Percentiles rank a stretch among this genome's conserved stretches.
phyloP scores from a whole-genome alignment of 495 filamentous ascomycete genomes.

The Lasiosphaeriaceae sp. region DNA sequence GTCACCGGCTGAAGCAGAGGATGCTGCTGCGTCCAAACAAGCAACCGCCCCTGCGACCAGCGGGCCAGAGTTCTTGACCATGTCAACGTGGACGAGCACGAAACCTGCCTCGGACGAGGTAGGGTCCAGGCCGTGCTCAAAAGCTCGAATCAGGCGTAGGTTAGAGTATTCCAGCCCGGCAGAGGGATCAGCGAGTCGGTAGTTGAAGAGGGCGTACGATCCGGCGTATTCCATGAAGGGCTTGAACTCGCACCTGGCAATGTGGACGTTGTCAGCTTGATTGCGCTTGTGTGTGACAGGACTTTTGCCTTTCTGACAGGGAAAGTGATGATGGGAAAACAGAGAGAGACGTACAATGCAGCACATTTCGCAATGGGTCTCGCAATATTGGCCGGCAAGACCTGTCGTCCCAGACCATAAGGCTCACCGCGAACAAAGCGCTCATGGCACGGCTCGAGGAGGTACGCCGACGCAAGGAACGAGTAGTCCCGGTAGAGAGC shows the following conservation, averaged over 20 bases:
- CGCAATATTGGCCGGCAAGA: constrained; percentile 65
- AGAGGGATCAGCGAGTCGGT: constrained; percentile 62
- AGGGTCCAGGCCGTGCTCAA: constrained; percentile 81
- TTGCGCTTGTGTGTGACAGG: no score
- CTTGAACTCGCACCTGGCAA: constrained; percentile 58
- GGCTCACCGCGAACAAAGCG: constrained; percentile 59
- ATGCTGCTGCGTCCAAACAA: constrained; percentile 50
- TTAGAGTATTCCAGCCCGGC: constrained; percentile 70
- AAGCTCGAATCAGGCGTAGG: constrained; percentile 79
- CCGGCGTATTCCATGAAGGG: constrained; percentile 96
- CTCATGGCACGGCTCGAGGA: constrained; percentile 92
- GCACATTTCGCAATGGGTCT: constrained; percentile 74
- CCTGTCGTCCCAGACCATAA: constrained; percentile 71
- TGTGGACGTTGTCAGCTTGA: no score
- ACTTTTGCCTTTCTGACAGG: no score
- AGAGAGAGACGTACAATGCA: constrained; percentile 59
- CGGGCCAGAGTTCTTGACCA: constrained; percentile 73
- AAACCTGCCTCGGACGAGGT: constrained; percentile 89
- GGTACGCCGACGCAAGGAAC: constrained; percentile 81
- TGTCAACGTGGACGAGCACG: constrained; percentile 76
- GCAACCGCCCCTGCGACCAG: constrained; percentile 66
- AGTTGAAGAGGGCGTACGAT: constrained; percentile 89
- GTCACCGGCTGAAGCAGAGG: not conserved
- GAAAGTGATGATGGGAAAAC: not conserved
- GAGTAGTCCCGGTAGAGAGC: constrained; percentile 87